Evolutionary conservation across 2,329 filamentous ascomycete species (phyloP).

Genomic region (Acrocalymma vagum): DNA sequence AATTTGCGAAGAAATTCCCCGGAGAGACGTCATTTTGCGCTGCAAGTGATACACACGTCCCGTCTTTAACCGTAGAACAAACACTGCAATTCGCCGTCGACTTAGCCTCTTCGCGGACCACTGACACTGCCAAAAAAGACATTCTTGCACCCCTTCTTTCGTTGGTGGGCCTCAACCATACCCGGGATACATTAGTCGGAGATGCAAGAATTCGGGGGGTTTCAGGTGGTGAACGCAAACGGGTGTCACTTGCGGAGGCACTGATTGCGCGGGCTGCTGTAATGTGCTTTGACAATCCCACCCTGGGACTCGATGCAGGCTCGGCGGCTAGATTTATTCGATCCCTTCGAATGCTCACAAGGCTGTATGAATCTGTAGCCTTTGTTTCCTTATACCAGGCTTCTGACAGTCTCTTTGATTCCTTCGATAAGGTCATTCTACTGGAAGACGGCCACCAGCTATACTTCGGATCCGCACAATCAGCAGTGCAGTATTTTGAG

Average conservation of each 20-base stretch:
- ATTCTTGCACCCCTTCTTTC: too few species aligned
- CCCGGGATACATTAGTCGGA: conserved; percentile 72
- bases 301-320: conserved; percentile 73
- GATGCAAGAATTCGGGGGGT: conserved; percentile 78
- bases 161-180: conserved; percentile 75
- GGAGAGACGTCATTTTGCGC: conserved; percentile 82
- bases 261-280: conserved; percentile 58
- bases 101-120: too few species aligned
- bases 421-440: conserved; percentile 26
- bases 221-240: conserved; percentile 75
- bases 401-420: conserved; percentile 64
- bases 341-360: conserved; percentile 57
- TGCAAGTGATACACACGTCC: conserved; percentile 81
- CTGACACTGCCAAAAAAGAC: too few species aligned
- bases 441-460: conserved; percentile 70
- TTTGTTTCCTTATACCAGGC: conserved; percentile 50
- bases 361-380: conserved; percentile 53
- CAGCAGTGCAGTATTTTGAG: conserved; percentile 73
- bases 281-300: conserved; percentile 78
- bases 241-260: conserved; percentile 72
- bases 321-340: conserved; percentile 74
- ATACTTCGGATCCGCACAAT: conserved; percentile 69
- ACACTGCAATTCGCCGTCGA: conserved; percentile 70
- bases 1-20: conserved; percentile 61
- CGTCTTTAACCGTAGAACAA: conserved; percentile 83